Evolutionary conservation across 2,329 filamentous ascomycete species (phyloP).

Genomic region (Acarospora socialis): DNA sequence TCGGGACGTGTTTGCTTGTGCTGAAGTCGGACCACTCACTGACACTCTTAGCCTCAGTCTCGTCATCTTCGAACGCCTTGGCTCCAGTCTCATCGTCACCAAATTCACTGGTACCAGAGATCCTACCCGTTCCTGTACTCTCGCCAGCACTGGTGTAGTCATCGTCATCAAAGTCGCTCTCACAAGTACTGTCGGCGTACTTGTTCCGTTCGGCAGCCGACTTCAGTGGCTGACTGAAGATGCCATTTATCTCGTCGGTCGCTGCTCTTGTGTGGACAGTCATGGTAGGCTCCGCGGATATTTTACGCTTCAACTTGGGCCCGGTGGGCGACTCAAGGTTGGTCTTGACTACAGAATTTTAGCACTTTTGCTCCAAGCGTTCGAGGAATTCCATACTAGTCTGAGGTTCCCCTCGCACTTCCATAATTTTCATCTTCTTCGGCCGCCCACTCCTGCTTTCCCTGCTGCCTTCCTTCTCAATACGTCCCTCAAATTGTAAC

Average conservation of each 20-base stretch:
- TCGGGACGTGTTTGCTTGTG: slow-evolving; percentile 53
- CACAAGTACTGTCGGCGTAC: slow-evolving; percentile 50
- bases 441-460: slow-evolving; percentile 28
- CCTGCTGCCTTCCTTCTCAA: slow-evolving; percentile 11
- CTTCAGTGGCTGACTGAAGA: slow-evolving; percentile 78
- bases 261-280: slow-evolving; percentile 90
- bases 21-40: slow-evolving; percentile 88
- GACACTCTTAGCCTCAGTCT: slow-evolving; percentile 47
- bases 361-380: not conserved
- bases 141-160: slow-evolving; percentile 78
- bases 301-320: slow-evolving; percentile 71
- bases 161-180: slow-evolving; percentile 50
- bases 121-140: slow-evolving; percentile 63
- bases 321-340: slow-evolving; percentile 81
- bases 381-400: slow-evolving; percentile 50
- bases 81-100: slow-evolving; percentile 41
- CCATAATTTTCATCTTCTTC: slow-evolving; percentile 67
- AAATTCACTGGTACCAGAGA: slow-evolving; percentile 51
- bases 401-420: slow-evolving; percentile 75
- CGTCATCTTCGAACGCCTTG: slow-evolving; percentile 25
- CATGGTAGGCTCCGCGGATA: slow-evolving; percentile 79
- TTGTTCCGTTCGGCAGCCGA: slow-evolving; percentile 30
- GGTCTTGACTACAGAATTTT: slow-evolving; percentile 54
- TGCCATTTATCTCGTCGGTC: slow-evolving; percentile 92
- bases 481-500: slow-evolving; percentile 6